These are phyloP conservation scores for Venturia carpophila DNA, from an alignment of 2,329 filamentous ascomycete species.

Conservation along the genomic window DNA sequence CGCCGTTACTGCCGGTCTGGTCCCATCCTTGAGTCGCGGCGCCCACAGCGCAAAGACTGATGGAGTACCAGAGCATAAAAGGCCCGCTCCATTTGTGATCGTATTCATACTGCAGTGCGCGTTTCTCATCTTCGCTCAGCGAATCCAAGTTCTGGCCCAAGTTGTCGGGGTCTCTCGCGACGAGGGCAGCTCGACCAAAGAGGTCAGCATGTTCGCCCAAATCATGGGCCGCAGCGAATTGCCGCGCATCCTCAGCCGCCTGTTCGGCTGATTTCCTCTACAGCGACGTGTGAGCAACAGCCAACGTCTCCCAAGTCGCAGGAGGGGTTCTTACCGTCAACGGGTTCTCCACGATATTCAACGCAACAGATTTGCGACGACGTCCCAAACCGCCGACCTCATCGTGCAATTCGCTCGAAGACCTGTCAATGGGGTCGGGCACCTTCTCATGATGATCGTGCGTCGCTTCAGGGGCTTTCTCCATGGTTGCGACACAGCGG, in stretches of 20 bases:
- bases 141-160: conserved; percentile 21
- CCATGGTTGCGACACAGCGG: neutral
- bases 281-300: neutral
- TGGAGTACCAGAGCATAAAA: conserved; percentile 16
- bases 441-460: neutral
- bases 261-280: conserved; percentile 23
- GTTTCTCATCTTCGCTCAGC: conserved; percentile 19
- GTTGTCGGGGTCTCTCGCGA: conserved; percentile 40
- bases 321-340: conserved; percentile 31
- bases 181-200: conserved; percentile 33
- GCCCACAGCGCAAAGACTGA: conserved; percentile 14
- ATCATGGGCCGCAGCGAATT: conserved; percentile 28
- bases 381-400: conserved; percentile 15
- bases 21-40: conserved; percentile 18
- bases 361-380: conserved; percentile 35
- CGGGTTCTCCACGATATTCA: conserved; percentile 43
- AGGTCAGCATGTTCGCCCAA: conserved; percentile 33
- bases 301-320: neutral
- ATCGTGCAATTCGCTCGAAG: neutral
- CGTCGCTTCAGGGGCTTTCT: neutral
- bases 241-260: conserved; percentile 28
- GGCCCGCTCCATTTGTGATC: conserved; percentile 17
- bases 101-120: conserved; percentile 19
- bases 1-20: conserved; percentile 17
- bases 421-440: neutral